phyloP scores from a whole-genome alignment of 2,329 filamentous ascomycete genomes.

The Akanthomyces uredinophilus region DNA sequence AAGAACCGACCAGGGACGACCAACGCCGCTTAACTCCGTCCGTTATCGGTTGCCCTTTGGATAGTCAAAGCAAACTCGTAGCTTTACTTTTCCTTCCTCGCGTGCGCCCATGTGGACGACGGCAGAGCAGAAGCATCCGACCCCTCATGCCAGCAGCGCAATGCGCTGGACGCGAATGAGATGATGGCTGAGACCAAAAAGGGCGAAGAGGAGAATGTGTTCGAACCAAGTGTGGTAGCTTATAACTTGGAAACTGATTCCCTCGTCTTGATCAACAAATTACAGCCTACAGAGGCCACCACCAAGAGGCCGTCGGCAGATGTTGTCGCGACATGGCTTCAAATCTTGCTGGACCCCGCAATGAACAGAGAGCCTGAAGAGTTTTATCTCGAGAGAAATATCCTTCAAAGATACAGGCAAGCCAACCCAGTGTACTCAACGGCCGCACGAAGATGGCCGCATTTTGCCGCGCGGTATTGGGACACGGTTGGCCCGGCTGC shows the following conservation, averaged over 20 bases:
- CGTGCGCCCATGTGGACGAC: conserved; percentile 2
- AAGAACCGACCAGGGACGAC: not conserved
- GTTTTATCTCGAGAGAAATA: conserved; percentile 22
- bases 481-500: conserved; percentile 22
- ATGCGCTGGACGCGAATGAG: conserved; percentile 7
- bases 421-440: conserved; percentile 22
- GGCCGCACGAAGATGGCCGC: conserved; percentile 26
- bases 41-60: not conserved
- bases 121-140: not conserved
- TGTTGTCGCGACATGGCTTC: conserved; percentile 10
- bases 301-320: not conserved
- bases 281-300: not conserved
- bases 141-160: not conserved
- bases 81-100: not conserved
- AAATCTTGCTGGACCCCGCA: conserved; percentile 4
- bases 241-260: not conserved
- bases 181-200: conserved; percentile 8
- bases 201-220: not conserved
- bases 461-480: conserved; percentile 26
- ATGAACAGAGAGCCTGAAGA: conserved; percentile 25
- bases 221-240: not conserved
- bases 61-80: not conserved
- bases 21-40: not conserved
- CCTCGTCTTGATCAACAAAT: not conserved
- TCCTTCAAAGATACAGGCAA: conserved; percentile 21